These are phyloP conservation scores for Phoma sp. DNA, from an alignment of 2,329 filamentous ascomycete genomes.

Conservation along the genomic window DNA sequence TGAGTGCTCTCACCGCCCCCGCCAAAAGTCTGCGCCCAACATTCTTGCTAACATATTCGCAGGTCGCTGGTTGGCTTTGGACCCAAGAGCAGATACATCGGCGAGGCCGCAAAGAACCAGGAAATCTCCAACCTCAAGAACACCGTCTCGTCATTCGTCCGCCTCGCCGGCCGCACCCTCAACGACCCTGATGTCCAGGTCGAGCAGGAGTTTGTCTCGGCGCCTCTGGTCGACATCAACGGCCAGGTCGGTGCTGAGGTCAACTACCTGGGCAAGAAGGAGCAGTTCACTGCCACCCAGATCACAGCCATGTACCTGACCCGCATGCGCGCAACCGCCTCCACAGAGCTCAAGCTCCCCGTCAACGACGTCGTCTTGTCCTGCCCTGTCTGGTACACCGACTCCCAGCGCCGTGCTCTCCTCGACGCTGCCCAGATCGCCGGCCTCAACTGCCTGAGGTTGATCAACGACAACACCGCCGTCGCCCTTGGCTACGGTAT, in stretches of 20 bases:
- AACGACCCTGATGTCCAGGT: constrained; percentile 91
- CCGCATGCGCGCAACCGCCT: constrained; percentile 90
- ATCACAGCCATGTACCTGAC: constrained; percentile 93
- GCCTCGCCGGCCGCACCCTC: constrained; percentile 85
- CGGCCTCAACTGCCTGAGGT: constrained; percentile 86
- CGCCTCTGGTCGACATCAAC: constrained; percentile 85
- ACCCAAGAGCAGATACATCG: constrained; percentile 90
- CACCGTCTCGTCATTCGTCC: constrained; percentile 91
- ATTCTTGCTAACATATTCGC: constrained; percentile 18
- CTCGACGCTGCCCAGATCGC: constrained; percentile 93
- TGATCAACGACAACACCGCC: constrained; percentile 98
- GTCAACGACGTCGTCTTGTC: constrained; percentile 94
- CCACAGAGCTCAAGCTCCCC: constrained; percentile 85
- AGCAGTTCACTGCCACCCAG: constrained; percentile 93
- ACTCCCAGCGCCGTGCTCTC: constrained; percentile 86
- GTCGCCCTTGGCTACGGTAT: constrained; percentile 96
- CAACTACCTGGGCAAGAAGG: constrained; percentile 90
- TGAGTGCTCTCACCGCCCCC: constrained; percentile 63
- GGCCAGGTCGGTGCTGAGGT: constrained; percentile 96
- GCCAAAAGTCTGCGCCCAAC: constrained; percentile 2
- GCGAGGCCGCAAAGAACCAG: constrained; percentile 96
- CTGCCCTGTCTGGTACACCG: constrained; percentile 96
- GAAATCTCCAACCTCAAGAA: constrained; percentile 99
- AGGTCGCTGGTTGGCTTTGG: constrained; percentile 93
- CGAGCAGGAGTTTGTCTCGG: constrained; percentile 90